These are phyloP conservation scores for Xylaria sp. DNA, from an alignment of 2,329 filamentous ascomycete species.

Conservation along the genomic window DNA sequence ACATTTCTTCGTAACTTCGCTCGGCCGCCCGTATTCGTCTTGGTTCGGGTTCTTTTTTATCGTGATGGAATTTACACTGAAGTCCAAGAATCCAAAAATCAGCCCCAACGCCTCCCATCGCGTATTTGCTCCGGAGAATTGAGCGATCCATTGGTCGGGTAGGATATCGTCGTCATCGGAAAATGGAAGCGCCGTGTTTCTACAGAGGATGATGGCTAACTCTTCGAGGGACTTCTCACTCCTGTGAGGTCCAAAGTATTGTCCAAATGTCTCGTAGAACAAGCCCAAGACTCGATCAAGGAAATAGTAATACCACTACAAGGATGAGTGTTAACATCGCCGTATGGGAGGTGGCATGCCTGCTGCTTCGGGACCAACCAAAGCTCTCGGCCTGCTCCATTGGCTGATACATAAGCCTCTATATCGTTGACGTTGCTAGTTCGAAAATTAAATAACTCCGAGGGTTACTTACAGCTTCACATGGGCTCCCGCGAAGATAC, in stretches of 20 bases:
- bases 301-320: constrained; percentile 41
- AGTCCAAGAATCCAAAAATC: constrained; percentile 42
- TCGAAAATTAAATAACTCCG: background rate
- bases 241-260: constrained; percentile 36
- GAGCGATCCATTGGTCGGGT: constrained; percentile 46
- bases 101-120: constrained; percentile 53
- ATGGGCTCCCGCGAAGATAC: constrained; percentile 32
- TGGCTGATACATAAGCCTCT: background rate
- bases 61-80: constrained; percentile 15
- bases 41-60: constrained; percentile 7
- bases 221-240: constrained; percentile 42
- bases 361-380: background rate
- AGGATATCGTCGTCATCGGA: constrained; percentile 44
- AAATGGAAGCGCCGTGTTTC: constrained; percentile 47
- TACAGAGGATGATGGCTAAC: constrained; percentile 44
- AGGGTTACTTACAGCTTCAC: constrained; percentile 29
- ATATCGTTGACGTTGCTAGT: background rate
- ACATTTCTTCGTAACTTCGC: constrained; percentile 29
- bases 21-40: constrained; percentile 21
- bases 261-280: constrained; percentile 42
- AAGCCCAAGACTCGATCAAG: constrained; percentile 40
- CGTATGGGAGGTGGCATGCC: background rate
- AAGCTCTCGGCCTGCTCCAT: background rate
- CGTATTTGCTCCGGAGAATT: constrained; percentile 46
- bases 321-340: background rate